Evolutionary conservation across 495 filamentous ascomycete species (phyloP), one percentile per base, ranked within the genome.

Genomic region (Pyronema domesticum): DNA sequence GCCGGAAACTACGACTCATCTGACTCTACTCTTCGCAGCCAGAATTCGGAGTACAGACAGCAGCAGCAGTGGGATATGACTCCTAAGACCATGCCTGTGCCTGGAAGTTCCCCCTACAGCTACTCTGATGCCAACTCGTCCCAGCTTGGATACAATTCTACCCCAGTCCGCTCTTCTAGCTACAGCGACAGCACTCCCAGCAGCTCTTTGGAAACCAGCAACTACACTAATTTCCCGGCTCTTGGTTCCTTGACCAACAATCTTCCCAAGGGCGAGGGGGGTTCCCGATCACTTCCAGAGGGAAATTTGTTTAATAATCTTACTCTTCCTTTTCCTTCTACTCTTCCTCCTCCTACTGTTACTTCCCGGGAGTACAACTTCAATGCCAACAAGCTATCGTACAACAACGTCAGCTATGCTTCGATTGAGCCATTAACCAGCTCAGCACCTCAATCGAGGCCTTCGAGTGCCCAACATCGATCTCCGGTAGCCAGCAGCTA

Each of bases 61-160:
- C 47, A 23, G 7, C 34, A 34, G 47, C 47, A 50, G 7, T 50
- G 47, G 47, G 14, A n/a, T 47, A 15, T 19, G 45, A 23, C 23
- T 1, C 45, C 13, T 11, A 51, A 54, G 46, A 30, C 55, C 23
- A 55, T 18, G 13, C 13, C 36, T 9, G 6, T 40, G 19, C 54
- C 58, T 49, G 39, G 46, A 55, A 55, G 18, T 55, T 17, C 34
- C 55, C 15, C 18, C 55, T 11, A 7, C 39, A 30, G 17, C 37
- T 14, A 13, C 51, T 13, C 43, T 46, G 37, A 49, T 55, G 9
- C 60, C 50, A 37, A 44, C 40, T 18, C 35, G 48, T 11, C 57
- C 55, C 7, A 56, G 54, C 23, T 51, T 64, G 13, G 61, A 60
- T 59, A 18, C 60, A 62, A 59, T 14, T 54, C 60, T 45, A 30